These are phyloP conservation scores for Larix kaempferi DNA, from an alignment of 75 land plant species.

Conservation along the genomic window DNA sequence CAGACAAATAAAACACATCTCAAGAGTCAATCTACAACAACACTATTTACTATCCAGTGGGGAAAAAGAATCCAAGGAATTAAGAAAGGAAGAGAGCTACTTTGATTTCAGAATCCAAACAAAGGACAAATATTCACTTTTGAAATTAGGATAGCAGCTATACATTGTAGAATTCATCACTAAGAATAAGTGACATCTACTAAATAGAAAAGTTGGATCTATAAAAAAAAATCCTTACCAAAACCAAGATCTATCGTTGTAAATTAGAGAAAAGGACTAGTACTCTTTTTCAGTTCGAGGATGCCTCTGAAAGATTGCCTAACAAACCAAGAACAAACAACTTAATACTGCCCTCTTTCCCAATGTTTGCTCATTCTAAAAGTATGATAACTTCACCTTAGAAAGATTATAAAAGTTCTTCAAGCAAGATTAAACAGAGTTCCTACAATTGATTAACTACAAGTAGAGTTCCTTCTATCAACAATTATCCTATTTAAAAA, in stretches of 20 bases:
- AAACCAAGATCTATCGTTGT: constrained; percentile 68
- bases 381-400: no score
- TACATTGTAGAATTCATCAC: no score
- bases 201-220: background rate
- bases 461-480: background rate
- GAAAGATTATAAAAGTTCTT: no score
- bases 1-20: background rate
- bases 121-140: no score
- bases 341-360: no score
- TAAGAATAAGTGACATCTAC: background rate
- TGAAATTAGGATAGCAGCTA: no score
- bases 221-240: constrained; percentile 32
- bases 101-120: background rate
- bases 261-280: constrained; percentile 72
- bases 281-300: constrained; percentile 80
- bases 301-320: constrained; percentile 65
- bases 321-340: no score
- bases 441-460: background rate
- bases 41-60: background rate
- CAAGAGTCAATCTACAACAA: background rate
- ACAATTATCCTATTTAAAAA: background rate
- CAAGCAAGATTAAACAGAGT: no score
- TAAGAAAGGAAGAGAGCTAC: background rate
- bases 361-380: no score
- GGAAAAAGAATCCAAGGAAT: background rate